Evolutionary conservation across 768 basidiomycete genomes (phyloP), one percentile per base, ranked within the genome.

Genomic region (Scleroderma citrinum): DNA sequence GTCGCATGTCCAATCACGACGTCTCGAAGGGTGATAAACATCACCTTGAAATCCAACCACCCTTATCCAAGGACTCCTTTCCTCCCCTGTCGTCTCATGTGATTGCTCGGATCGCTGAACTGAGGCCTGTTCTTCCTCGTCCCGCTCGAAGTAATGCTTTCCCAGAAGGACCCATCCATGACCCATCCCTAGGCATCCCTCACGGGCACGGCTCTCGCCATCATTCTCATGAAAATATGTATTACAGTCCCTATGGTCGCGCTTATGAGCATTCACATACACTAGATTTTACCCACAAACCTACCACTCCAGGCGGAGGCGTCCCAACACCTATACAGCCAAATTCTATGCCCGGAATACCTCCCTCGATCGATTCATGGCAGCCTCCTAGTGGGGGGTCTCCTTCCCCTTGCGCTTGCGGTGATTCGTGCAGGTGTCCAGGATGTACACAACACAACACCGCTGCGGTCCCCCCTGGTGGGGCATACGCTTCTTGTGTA

Each of bases 121-220:
- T 83, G 48, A 81, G 85, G 7, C 83, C 85, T 2, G 81, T 88
- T 17, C 77, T 86, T 31, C 87, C 87, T 5, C 80, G 81, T 10
- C 82, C 82, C 14, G 53, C 71, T 26, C 58, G 61, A 21, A 58
- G 46, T 21, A 29, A 43, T 29, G 34, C 16, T 19, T 23, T 47
- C 35, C 48, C 51, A 36, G 62, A 63, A 26, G 73, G 76, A 3
- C 70, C 71, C 39, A 47, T 73, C 16, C 80, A 80, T 54, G 64
- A 75, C 53, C 76, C 80, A 16, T 76, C 80, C 5, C 67, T 72
- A 7, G 69, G 66, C 44, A 43, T 68, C n/a, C 64, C 71, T 44
- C 73, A 76, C 46, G 67, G 65, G 16, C 72, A 76, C 46, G 44
- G 61, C 12, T 53, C 56, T 47, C 76, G 77, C 42, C 76, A 76